phyloP scores from a whole-genome alignment of 306 rosid genomes.

The Cucurbita maxima region DNA sequence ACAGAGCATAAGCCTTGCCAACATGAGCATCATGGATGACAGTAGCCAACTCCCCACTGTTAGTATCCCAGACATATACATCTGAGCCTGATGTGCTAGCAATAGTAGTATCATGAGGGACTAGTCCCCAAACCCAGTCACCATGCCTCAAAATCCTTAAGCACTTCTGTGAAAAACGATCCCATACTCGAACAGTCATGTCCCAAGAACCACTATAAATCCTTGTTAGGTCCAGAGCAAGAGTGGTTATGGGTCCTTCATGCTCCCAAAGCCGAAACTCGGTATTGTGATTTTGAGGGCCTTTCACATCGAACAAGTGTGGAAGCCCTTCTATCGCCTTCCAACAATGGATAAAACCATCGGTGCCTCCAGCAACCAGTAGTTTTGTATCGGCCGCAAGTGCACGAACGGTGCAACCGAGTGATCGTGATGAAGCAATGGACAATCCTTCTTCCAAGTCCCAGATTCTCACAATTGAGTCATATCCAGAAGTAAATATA shows the following conservation, averaged over 20 bases:
- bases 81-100: constrained; percentile 70
- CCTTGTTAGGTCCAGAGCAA: constrained; percentile 72
- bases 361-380: constrained; percentile 71
- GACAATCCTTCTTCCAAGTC: constrained; percentile 76
- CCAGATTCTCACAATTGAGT: constrained; percentile 77
- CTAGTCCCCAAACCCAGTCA: constrained; percentile 91
- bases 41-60: constrained; percentile 31
- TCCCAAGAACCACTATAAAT: constrained; percentile 99
- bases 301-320: constrained; percentile 64
- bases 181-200: constrained; percentile 85
- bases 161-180: constrained; percentile 51
- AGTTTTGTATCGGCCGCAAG: constrained; percentile 68
- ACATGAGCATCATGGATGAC: constrained; percentile 49
- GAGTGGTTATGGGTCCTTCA: constrained; percentile 75
- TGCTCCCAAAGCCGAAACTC: constrained; percentile 92
- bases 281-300: constrained; percentile 24
- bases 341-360: constrained; percentile 92
- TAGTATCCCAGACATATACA: constrained; percentile 75
- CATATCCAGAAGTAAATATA: constrained; percentile 83
- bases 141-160: constrained; percentile 56
- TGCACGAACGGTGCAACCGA: constrained; percentile 83
- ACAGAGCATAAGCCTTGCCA: constrained; percentile 58
- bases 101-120: constrained; percentile 58
- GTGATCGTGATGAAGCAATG: constrained; percentile 56
- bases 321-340: constrained; percentile 56